Base-by-base conservation (phyloP, 2,329 filamentous ascomycete genomes). In the Ilyonectria mors-panacis region DNA sequence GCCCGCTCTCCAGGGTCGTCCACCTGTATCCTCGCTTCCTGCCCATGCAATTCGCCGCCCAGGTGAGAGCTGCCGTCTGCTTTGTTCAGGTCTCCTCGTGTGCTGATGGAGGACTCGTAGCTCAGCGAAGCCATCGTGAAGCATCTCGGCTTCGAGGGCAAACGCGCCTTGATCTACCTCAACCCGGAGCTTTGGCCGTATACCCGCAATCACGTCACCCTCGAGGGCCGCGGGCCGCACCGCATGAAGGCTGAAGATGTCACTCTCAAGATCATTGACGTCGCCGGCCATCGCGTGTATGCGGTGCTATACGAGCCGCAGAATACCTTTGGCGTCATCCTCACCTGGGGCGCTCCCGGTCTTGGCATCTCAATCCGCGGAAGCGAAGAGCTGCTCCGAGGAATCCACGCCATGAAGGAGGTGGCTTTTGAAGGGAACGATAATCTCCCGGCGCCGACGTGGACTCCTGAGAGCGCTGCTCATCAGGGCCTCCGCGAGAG, bases 1-100 rank as follows among this genome's bases (percentile, higher is more conserved):
- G 71, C 12, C 55, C 81, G 1, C 59, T 85, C n/a, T 51, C 73
- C 37, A 75, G 58, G 19, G 50, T 86, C 1, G 78, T 78, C 56
- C 81, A 83, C 62, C 78, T 86, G 30, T 87, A 87, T 54, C 85
- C 85, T 12, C 81, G 85, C 4, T 84, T 86, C 65, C 68, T 74
- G 1, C 84, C 85, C 1, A 83, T 78, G n/a, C 77, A 80, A 0
- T 74, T 74, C 33, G 75, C 78, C 19, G 77, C 75, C 3, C 63
- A 76, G 71, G 83, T 84, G 66, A 72, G 68, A 72, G 35, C 13
- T 19, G 9, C 26, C 8, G 26, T 8, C 28, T 47, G 15, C 39
- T 8, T 42, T 8, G 17, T 7, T 2, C 17, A 8, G 39, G 39
- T n/a, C 17, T n/a, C 8, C 4, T 6, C 15, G 10, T 42, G 37